These are phyloP conservation scores for Fusarium illudens DNA, from an alignment of 2,329 filamentous ascomycete species.

Conservation along the genomic window DNA sequence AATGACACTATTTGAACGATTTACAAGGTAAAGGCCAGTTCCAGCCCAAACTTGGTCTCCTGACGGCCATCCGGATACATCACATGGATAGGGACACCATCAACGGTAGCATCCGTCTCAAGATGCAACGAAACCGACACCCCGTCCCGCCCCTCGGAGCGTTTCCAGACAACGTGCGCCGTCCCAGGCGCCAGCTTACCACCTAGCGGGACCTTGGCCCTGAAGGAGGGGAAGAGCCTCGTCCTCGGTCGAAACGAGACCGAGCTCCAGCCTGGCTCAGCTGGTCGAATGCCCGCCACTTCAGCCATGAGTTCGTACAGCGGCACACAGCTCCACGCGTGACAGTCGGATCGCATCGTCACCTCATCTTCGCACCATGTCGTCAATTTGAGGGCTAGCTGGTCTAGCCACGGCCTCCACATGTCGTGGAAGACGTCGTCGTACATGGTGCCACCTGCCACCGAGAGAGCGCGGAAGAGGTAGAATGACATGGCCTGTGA, in stretches of 20 bases:
- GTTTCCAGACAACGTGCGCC: not conserved
- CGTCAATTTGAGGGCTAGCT: not conserved
- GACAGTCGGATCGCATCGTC: not conserved
- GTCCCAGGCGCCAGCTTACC: not conserved
- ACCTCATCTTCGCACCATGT: not conserved
- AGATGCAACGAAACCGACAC: not conserved
- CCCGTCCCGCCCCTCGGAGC: not conserved
- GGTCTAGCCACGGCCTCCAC: not conserved
- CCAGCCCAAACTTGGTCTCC: not conserved
- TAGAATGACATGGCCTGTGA: not conserved
- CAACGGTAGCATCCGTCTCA: not conserved
- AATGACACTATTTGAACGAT: not conserved
- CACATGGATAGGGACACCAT: not conserved
- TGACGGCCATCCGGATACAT: not conserved
- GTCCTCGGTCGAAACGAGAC: not conserved
- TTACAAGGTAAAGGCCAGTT: not conserved
- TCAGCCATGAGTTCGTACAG: not conserved
- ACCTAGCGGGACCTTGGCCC: not conserved
- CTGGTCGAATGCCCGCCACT: not conserved
- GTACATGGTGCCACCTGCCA: not conserved
- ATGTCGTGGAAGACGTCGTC: not conserved
- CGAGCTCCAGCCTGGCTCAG: not conserved
- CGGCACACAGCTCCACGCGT: not conserved
- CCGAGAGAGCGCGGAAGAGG: not conserved
- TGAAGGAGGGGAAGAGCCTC: not conserved